Evolutionary conservation across 345 rosid genomes (phyloP), one percentile per base, ranked within the genome.

Genomic region (Camelina sativa): DNA sequence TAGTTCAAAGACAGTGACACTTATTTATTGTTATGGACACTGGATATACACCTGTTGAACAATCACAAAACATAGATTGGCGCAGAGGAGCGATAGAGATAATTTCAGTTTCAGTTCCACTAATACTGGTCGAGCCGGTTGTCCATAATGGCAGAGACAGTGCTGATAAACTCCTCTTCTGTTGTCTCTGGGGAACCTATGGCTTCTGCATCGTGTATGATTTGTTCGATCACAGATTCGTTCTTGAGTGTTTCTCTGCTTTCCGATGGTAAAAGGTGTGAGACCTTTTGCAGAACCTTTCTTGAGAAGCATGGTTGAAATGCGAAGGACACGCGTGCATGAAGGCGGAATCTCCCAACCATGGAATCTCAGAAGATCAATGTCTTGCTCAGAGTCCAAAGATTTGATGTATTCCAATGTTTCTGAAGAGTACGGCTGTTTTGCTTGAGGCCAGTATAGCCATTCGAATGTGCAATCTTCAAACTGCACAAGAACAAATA

Each of bases 391-490:
- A 1, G 89, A 76, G 67, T 92, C 86, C 75, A 92, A 82, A 1
- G 85, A 66, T 37, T 81, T 78, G 46, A 92, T 86, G 81, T 88
- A 88, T 52, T 87, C 80, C 65, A 88, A n/a, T 51, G 81, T 85
- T 25, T 80, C 83, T 6, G 81, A 61, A 20, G 92, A 85, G 79
- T 83, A 92, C 16, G 86, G 92, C 46, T 86, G 84, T 40, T 55
- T 85, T 66, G 96, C 90, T 86, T 92, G 96, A 32, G 96, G 95
- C 94, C 98, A 92, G 82, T 88, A 88, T 41, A 92, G 86, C 98
- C 98, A 90, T 22, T 92, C 98, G 30, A 92, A 92, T 72, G 96
- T 88, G 81, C 98, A 92, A 72, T 92, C 95, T 77, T 93, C 95
- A 51, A 89, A 93, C 98, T 93, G 85, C 71, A 44, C 6, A 37